Evolutionary conservation across 192 early-diverging fungal genomes (phyloP), one percentile per base, ranked within the genome.

Genomic region (Backusella luteola): DNA sequence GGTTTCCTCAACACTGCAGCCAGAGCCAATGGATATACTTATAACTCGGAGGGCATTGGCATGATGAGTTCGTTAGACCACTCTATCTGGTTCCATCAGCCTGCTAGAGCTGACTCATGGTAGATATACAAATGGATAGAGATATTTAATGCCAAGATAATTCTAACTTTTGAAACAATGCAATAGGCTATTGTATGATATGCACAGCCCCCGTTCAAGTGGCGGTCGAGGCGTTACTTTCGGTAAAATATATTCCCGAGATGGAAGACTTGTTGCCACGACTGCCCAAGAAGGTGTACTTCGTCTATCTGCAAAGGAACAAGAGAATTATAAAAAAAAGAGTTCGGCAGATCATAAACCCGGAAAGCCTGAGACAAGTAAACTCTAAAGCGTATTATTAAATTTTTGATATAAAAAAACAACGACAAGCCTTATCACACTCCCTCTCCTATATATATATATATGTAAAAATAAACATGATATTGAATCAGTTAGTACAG

Each of bases 261-360:
- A 95, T 46, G 96, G 96, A 6, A 84, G 83, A 29, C 81, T 96
- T 19, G 92, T 95, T 17, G 91, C 93, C 9, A 92, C 95, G 0
- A 89, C 89, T 1, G 92, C 94, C 0, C 96, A 98, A 80, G 95
- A 98, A 74, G 95, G 96, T 34, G 89, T 96, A 38, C 76, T 93
- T 15, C 84, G 93, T 32, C 72, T 84, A 29, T 56, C 76, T 15
- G 11, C 7, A 44, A 32, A 41, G 23, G 69, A 41, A 49, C 69
- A 71, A 42, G 14, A 46, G 78, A 9, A 26, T 26, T 59, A 59
- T 26, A 21, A 59, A 38, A 39, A 79, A 78, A 71, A 34, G 19
- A 73, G 39, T 0, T 49, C 46, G 4, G 46, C 38, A 21, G 63
- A 66, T 11, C 1, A 5, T 41, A 38, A 23, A 69, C 1, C 12